Evolutionary conservation across 176 grass and related monocot genomes (phyloP).

Genomic region (Avena eriantha): DNA sequence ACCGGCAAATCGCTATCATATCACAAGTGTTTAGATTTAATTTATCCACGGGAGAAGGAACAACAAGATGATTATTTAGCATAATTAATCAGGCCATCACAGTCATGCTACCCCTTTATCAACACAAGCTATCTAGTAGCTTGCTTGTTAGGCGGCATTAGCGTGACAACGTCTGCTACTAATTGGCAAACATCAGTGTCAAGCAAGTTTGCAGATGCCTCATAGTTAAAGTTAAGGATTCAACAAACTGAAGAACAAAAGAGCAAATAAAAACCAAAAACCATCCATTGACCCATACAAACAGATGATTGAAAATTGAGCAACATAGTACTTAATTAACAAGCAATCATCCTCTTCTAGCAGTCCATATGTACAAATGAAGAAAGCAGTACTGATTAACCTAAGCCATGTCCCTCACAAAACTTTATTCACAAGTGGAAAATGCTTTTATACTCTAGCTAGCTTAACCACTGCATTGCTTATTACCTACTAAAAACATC

Average conservation of each 20-base stretch:
- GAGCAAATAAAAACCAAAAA: neutral
- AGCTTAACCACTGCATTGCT: neutral
- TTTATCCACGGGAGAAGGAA: neutral
- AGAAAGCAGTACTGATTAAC: neutral
- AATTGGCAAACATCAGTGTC: conserved; percentile 12
- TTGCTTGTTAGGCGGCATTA: conserved; percentile 37
- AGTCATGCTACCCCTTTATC: conserved; percentile 30
- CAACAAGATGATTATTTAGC: neutral
- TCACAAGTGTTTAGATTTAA: neutral
- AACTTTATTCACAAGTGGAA: conserved; percentile 11
- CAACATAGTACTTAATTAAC: neutral
- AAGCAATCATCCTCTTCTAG: conserved; percentile 10
- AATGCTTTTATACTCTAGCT: conserved; percentile 15
- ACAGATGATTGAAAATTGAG: neutral
- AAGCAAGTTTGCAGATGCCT: conserved; percentile 17
- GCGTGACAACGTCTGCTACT: conserved; percentile 40
- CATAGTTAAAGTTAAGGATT: neutral
- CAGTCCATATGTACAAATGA: conserved; percentile 32
- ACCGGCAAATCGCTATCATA: neutral
- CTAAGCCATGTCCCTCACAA: neutral
- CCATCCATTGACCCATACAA: neutral
- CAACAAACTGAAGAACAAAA: neutral
- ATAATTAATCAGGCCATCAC: conserved; percentile 1
- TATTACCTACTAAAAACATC: conserved; percentile 30
- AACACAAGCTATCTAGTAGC: conserved; percentile 22